A percentile compares a stretch with the other conserved stretches of the same genome.
phyloP scores from a whole-genome alignment of 169 alveolate genomes.

The Plasmodium inui region DNA sequence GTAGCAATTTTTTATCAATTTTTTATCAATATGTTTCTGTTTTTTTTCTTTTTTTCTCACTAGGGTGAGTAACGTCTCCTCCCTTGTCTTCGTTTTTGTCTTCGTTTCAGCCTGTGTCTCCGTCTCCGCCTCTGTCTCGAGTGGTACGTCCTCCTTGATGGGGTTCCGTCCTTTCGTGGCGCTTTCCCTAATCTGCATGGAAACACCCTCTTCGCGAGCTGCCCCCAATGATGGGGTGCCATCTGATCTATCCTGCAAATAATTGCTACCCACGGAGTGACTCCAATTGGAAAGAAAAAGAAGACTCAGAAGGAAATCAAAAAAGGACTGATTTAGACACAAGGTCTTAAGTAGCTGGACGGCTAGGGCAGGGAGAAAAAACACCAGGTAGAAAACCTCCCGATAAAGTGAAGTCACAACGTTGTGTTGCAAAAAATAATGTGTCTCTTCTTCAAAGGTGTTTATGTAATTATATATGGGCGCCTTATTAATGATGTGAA shows the following conservation, averaged over 20 bases:
- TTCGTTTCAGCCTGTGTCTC: background rate
- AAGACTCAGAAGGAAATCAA: background rate
- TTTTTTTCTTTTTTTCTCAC: background rate
- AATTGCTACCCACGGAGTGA: background rate
- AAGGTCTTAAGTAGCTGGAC: background rate
- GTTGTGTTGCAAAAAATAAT: slow-evolving; percentile 8
- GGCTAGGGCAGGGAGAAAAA: slow-evolving; percentile 10
- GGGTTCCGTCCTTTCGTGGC: background rate
- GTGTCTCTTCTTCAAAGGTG: slow-evolving; percentile 28
- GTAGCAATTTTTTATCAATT: background rate
- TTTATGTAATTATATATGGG: slow-evolving; percentile 27
- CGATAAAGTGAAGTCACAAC: background rate
- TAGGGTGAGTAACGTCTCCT: background rate
- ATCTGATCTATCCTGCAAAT: background rate
- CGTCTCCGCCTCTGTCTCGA: background rate
- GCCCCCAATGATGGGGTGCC: background rate
- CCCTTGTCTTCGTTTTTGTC: too few species aligned
- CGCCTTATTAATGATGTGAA: slow-evolving; percentile 14
- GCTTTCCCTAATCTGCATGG: background rate
- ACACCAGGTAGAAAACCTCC: slow-evolving; percentile 18
- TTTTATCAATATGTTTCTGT: background rate
- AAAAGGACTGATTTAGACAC: slow-evolving; percentile 10
- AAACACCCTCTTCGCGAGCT: background rate
- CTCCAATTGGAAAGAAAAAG: background rate
- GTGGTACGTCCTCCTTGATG: background rate